A percentile compares a stretch with the other conserved stretches of the same genome.
These are phyloP conservation scores for Suillus subaureus DNA, from an alignment of 768 basidiomycete genomes.

Conservation along the genomic window DNA sequence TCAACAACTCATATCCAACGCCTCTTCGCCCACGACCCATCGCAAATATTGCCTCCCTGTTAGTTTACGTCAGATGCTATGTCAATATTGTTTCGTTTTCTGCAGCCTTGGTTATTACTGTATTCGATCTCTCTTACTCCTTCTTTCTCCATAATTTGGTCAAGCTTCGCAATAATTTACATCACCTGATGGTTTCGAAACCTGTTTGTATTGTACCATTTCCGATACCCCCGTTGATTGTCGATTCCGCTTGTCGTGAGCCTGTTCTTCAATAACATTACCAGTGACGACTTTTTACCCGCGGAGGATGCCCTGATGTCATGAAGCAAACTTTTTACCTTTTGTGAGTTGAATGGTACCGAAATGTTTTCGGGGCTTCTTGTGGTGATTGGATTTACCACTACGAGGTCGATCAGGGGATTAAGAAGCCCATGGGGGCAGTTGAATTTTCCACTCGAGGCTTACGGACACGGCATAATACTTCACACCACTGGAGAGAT, in stretches of 20 bases:
- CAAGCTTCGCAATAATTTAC: constrained; percentile 4
- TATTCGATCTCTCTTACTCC: constrained; percentile 16
- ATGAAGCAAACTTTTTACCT: constrained; percentile 5
- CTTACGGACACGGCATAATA: constrained; percentile 3
- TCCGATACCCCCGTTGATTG: constrained; percentile 13
- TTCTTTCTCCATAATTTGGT: constrained; percentile 8
- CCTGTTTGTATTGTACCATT: constrained; percentile 8
- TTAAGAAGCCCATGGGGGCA: constrained; percentile 6
- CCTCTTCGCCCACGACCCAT: neutral
- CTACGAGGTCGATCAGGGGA: constrained; percentile 11
- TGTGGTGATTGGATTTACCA: constrained; percentile 12
- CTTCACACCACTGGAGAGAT: neutral
- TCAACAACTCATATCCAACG: neutral
- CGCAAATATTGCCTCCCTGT: constrained; percentile 23
- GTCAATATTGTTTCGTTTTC: constrained; percentile 26
- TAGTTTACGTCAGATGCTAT: constrained; percentile 32
- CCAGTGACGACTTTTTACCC: neutral
- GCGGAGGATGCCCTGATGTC: neutral
- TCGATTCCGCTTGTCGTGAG: constrained; percentile 10
- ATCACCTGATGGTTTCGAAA: neutral
- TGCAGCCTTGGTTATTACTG: constrained; percentile 34
- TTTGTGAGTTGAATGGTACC: constrained; percentile 15
- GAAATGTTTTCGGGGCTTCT: constrained; percentile 13
- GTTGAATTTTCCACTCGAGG: neutral
- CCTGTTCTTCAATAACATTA: neutral